Base-by-base conservation (phyloP, 2,329 filamentous ascomycete species). In the Phoma herbarum region DNA sequence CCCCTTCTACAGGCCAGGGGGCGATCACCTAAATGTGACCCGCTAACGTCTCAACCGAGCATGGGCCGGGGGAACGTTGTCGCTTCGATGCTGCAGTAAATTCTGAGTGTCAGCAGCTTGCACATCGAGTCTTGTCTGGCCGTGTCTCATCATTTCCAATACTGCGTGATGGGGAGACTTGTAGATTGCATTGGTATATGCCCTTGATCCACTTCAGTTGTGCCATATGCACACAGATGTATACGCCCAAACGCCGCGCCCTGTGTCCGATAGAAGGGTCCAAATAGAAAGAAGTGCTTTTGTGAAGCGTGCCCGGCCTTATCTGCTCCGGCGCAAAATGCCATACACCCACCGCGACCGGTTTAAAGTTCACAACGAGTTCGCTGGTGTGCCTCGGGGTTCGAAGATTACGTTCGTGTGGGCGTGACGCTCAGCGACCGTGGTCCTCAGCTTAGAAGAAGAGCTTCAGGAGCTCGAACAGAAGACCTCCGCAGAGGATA, bases 401-500 rank as follows among this genome's bases (percentile, higher is more conserved):
- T 47, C 45, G 45, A 47, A 35, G 29, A 42, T 25, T 16, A 14
- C 4, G 44, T 25, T 25, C 29, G 44, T 35, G 20, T 16, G 14
- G 45, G 45, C 37, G 39, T 42, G 18, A 11, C 37, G n/a, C 44
- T 47, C 44, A 31, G 44, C n/a, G 33, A 18, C 22, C 2, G 14
- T 16, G 23, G 28, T 18, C 26, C 11, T n/a, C n/a, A 6, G 55
- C 47, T 65, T 69, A 75, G 61, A 82, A 80, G 62, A 83, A 79
- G 57, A 83, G 68, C 60, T 82, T 78, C 20, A 87, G 62, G 11
- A 87, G 70, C 71, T 88, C 86, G 65, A 88, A 84, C 37, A 87
- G 67, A 20, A 88, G 68, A 23, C 86, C 86, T 39, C 86, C 87
- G 69, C 84, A 84, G 46, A 89, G 80, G 52, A 88, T 83, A 73